These are phyloP conservation scores for Chlorella variabilis DNA, from an alignment of 163 green algal species.

Conservation along the genomic window DNA sequence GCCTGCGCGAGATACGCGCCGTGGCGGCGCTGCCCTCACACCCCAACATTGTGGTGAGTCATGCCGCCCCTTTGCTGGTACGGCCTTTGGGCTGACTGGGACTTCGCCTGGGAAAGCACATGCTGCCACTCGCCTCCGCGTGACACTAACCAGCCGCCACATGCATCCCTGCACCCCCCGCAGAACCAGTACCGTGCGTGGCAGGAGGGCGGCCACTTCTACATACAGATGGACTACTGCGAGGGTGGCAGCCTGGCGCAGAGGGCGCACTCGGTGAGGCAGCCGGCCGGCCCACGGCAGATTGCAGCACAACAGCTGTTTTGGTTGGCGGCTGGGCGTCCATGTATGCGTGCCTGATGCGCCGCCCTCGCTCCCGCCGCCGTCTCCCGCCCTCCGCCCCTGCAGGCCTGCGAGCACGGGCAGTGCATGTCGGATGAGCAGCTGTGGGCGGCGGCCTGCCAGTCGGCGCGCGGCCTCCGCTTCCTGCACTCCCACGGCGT, in stretches of 20 bases:
- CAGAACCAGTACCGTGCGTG: slow-evolving; percentile 74
- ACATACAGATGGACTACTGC: slow-evolving; percentile 89
- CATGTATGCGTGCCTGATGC: too few species aligned
- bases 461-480: slow-evolving; percentile 56
- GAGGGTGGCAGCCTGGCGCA: slow-evolving; percentile 71
- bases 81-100: too few species aligned
- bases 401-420: slow-evolving; percentile 2
- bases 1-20: slow-evolving; percentile 76
- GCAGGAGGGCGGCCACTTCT: slow-evolving; percentile 80
- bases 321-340: too few species aligned
- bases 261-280: slow-evolving; percentile 32
- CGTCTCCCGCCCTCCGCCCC: too few species aligned
- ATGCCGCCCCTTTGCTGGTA: not conserved
- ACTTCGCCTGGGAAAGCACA: too few species aligned
- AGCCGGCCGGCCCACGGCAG: too few species aligned
- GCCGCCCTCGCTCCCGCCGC: too few species aligned
- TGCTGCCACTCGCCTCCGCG: too few species aligned
- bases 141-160: too few species aligned
- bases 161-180: too few species aligned
- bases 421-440: slow-evolving; percentile 48
- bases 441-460: slow-evolving; percentile 61
- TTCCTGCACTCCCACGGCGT: slow-evolving; percentile 78
- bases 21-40: slow-evolving; percentile 73
- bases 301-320: not conserved
- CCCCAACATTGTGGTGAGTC: slow-evolving; percentile 71